These are phyloP conservation scores for Acer saccharum DNA, from an alignment of 345 rosid genomes.

Conservation along the genomic window DNA sequence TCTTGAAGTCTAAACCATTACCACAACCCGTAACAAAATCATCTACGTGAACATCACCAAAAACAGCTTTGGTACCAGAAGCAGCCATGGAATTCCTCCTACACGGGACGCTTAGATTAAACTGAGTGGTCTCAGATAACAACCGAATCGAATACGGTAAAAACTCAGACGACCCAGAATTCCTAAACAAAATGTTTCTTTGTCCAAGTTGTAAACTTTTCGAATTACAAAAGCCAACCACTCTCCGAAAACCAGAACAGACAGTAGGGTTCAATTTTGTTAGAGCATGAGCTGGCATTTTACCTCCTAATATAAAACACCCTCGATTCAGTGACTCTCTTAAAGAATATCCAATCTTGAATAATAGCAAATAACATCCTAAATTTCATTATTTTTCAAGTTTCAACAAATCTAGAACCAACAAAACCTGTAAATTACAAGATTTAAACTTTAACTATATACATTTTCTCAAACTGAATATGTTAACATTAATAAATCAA, in stretches of 20 bases:
- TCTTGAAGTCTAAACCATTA: constrained; percentile 55
- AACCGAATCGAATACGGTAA: constrained; percentile 27
- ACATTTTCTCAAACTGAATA: no score
- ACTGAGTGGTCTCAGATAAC: constrained; percentile 24
- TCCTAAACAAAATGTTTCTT: constrained; percentile 22
- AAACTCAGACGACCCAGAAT: constrained; percentile 11
- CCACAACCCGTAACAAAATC: constrained; percentile 54
- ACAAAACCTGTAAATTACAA: constrained; percentile 16
- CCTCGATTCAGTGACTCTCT: constrained; percentile 17
- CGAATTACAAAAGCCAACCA: constrained; percentile 15
- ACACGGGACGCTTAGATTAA: constrained; percentile 21
- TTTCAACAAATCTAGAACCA: constrained; percentile 15
- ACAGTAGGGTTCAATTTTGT: constrained; percentile 46
- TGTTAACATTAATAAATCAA: background rate
- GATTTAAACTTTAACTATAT: background rate
- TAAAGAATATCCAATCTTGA: background rate
- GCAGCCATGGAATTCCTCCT: constrained; percentile 58
- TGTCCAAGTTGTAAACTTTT: constrained; percentile 23
- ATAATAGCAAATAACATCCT: constrained; percentile 6
- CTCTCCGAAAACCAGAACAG: constrained; percentile 45
- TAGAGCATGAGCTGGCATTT: constrained; percentile 61
- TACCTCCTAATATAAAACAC: constrained; percentile 23
- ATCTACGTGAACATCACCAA: constrained; percentile 68
- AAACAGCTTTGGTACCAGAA: constrained; percentile 65
- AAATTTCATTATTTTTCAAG: constrained; percentile 25